Base-by-base conservation (phyloP, 1,139 yeast species). In the Saccharomyces hybrid region DNA sequence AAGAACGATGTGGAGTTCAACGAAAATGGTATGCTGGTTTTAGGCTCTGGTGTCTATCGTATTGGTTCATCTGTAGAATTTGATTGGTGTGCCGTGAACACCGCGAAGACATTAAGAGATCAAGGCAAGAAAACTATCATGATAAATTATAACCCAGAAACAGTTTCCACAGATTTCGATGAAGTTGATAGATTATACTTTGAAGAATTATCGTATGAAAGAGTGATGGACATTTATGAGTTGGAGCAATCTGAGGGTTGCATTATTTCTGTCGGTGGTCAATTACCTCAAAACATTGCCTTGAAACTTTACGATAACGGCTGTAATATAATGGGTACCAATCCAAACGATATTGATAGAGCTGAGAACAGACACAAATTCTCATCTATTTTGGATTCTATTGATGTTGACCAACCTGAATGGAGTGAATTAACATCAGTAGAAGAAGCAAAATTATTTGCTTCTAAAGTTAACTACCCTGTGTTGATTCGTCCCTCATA, bases 341-440 rank as follows among this genome's bases (percentile, higher is more conserved):
- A 88, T 69, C 99, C 99, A 52, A 87, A 83, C 71, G 96, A 89
- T 72, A 93, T 93, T 68, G 99, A 93, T 75, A 85, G 84, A 71
- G 99, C 99, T 55, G 99, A 93, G 78, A 96, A 93, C 75, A 88
- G 99, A 78, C 97, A 93, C 77, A 91, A 93, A 78, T 93, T 93
- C 75, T 91, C 98, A 31, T 87, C 89, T 58, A 91, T 93, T 66
- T 80, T 93, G 70, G 99, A 93, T 71, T 83, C 93, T 50, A 88
- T 93, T 70, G 83, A 83, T 41, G 88, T 93, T 64, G 98, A 90
- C 73, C 99, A 93, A 78, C 99, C 99, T 47, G 86, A 88, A 60
- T 93, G 99, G 99, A 89, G 88, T 73, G 99, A 93, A 74, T 81
- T 93, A 64, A 84, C 96, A 44, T 86, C 96, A 31, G 75, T 90